A percentile compares a stretch with the other conserved stretches of the same genome.
Evolutionary conservation across 306 rosid species (phyloP).

Genomic region (Castanea sativa): DNA sequence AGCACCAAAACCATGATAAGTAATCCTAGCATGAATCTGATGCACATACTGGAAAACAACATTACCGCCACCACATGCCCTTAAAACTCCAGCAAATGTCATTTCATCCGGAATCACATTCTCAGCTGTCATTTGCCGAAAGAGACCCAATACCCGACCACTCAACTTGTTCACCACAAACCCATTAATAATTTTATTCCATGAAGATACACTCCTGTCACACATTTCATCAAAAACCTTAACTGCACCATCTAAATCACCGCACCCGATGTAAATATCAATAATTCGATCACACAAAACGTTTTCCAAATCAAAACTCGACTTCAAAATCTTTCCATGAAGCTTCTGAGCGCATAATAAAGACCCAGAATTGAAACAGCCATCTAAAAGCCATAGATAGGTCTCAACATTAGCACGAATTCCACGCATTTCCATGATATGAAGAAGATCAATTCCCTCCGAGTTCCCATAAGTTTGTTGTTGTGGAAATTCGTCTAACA

Average conservation of each 20-base stretch:
- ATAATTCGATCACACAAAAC: conserved; percentile 44
- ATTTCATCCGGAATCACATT: conserved; percentile 46
- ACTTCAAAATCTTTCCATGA: conserved; percentile 66
- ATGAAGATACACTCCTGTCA: conserved; percentile 38
- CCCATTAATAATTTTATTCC: conserved; percentile 60
- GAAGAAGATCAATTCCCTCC: conserved; percentile 47
- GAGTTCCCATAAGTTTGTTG: conserved; percentile 29
- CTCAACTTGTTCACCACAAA: conserved; percentile 36
- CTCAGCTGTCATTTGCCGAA: conserved; percentile 45
- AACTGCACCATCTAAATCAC: conserved; percentile 41
- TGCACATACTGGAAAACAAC: conserved; percentile 48
- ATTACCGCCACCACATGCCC: conserved; percentile 52
- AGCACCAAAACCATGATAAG: conserved; percentile 55
- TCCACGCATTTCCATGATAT: conserved; percentile 62
- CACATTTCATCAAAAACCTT: conserved; percentile 62
- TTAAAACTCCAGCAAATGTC: conserved; percentile 57
- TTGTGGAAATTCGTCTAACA: conserved; percentile 24
- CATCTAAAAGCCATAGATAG: conserved; percentile 69
- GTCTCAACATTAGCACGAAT: conserved; percentile 72
- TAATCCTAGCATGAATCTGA: conserved; percentile 63
- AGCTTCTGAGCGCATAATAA: conserved; percentile 49
- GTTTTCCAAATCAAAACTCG: conserved; percentile 50
- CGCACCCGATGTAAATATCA: conserved; percentile 44
- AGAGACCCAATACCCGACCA: conserved; percentile 36
- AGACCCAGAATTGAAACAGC: conserved; percentile 49